phyloP scores from a whole-genome alignment of 495 filamentous ascomycete species.

The Penicillium flavigenum region DNA sequence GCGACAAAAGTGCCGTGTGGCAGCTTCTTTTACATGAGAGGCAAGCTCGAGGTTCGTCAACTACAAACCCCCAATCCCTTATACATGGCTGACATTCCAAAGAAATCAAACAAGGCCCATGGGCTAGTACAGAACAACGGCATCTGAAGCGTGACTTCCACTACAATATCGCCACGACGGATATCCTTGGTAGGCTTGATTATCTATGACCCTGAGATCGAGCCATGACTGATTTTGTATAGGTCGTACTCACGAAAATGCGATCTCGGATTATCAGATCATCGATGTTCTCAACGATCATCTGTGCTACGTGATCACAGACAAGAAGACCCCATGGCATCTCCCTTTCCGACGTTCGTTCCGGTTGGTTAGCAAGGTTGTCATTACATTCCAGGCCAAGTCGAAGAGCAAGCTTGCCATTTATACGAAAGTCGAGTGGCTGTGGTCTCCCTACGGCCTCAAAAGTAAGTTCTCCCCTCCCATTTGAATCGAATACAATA shows the following conservation, averaged over 20 bases:
- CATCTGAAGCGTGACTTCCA: constrained; percentile 73
- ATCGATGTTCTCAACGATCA: constrained; percentile 94
- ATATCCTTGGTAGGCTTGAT: constrained; percentile 57
- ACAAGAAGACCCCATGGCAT: constrained; percentile 87
- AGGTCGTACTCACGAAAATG: constrained; percentile 52
- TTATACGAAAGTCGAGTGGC: constrained; percentile 85
- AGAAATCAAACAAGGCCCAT: constrained; percentile 81
- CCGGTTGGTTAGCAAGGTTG: constrained; percentile 82
- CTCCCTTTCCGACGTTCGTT: constrained; percentile 78
- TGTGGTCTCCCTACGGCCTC: constrained; percentile 60
- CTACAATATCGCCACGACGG: constrained; percentile 69
- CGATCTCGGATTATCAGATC: constrained; percentile 76
- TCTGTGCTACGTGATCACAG: constrained; percentile 90
- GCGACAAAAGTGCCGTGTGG: constrained; percentile 92
- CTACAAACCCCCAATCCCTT: too few species aligned
- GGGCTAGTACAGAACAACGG: constrained; percentile 66
- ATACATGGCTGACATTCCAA: constrained; percentile 19
- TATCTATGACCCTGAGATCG: not conserved
- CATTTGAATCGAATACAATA: constrained; percentile 12
- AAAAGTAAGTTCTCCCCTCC: constrained; percentile 46
- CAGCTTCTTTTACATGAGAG: constrained; percentile 86
- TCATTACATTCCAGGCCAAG: constrained; percentile 90
- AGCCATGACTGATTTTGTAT: constrained; percentile 14
- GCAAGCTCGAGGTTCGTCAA: constrained; percentile 60
- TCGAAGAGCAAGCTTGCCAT: constrained; percentile 89